These are phyloP conservation scores for Plectosphaerella sp. DNA, from an alignment of 2,329 filamentous ascomycete species.

Conservation along the genomic window DNA sequence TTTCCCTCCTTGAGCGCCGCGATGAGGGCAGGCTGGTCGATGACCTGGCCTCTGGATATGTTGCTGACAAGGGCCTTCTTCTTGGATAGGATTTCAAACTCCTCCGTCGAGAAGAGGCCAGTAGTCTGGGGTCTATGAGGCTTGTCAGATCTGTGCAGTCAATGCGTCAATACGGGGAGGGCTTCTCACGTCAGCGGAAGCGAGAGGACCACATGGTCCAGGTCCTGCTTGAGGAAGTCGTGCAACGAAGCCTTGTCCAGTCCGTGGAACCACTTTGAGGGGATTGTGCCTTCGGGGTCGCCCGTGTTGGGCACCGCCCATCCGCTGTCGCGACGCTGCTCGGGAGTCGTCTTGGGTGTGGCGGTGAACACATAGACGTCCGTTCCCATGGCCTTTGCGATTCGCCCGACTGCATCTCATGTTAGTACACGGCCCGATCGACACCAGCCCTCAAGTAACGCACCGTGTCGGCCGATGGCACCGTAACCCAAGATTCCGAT, in stretches of 20 bases:
- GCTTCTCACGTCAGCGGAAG: conserved; percentile 29
- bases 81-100: conserved; percentile 33
- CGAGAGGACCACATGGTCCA: conserved; percentile 39
- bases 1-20: conserved; percentile 40
- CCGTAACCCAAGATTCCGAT: conserved; percentile 40
- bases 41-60: conserved; percentile 51
- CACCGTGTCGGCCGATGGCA: conserved; percentile 34
- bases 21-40: conserved; percentile 47
- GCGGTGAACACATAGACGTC: conserved; percentile 65
- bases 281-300: conserved; percentile 36
- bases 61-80: conserved; percentile 58
- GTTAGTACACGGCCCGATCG: not conserved
- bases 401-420: conserved; percentile 23
- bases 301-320: conserved; percentile 63
- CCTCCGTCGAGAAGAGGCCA: conserved; percentile 35
- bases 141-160: not conserved
- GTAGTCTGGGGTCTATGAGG: conserved; percentile 18
- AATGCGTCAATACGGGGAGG: not conserved
- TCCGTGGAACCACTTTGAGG: conserved; percentile 37
- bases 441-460: not conserved
- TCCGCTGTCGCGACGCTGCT: conserved; percentile 49
- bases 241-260: conserved; percentile 24
- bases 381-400: conserved; percentile 60
- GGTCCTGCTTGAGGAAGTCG: conserved; percentile 35
- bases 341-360: conserved; percentile 51